Evolutionary conservation across 371 early-diverging fungal species (phyloP), one percentile per base, ranked within the genome.

Genomic region (Cokeromyces recurvatus): DNA sequence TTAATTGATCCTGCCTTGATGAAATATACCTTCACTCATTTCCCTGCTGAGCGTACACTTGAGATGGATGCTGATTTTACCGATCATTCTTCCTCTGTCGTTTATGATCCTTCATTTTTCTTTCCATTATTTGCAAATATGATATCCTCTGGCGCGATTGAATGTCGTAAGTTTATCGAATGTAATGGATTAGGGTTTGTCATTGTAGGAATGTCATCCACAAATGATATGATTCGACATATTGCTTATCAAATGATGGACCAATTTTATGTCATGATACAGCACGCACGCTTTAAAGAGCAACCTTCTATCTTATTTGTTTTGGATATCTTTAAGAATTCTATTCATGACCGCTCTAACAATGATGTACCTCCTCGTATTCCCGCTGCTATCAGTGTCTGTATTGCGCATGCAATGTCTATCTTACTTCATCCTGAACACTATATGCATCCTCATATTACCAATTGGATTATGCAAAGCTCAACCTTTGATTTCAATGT

Each of bases 51-150:
- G 19, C 32, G 39, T 7, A 31, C 54, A 11, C 34, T 66, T 19
- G 58, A 56, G 20, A 23, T 69, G 32, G 61, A 59, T 9, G 46
- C 39, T n/a, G 2, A 32, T 8, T 37, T 38, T 29, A 24, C n/a
- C 4, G 9, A 19, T 9, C 31, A 43, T 11, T 15, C 12, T 21
- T 8, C 10, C 3, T 10, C 31, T 22, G 3, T 19, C 15, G 7
- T 60, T 10, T 92, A 90, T 48, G 89, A 90, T 53, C 75, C 81
- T 24, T 60, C 69, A 4, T 92, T 87, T 59, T 74, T 89, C 49
- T 53, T 89, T 17, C 87, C 90, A 1, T 61, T 89, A 12, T 78
- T 87, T 59, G 81, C 83, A 1, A 79, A 74, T 10, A 51, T 72
- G 38, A 62, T 89, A 24, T 60, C 79, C 12, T 62, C 62, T 21